Evolutionary conservation across 1,284 basidiomycete genomes (phyloP).

Genomic region (Ceratobasidium theobromae): DNA sequence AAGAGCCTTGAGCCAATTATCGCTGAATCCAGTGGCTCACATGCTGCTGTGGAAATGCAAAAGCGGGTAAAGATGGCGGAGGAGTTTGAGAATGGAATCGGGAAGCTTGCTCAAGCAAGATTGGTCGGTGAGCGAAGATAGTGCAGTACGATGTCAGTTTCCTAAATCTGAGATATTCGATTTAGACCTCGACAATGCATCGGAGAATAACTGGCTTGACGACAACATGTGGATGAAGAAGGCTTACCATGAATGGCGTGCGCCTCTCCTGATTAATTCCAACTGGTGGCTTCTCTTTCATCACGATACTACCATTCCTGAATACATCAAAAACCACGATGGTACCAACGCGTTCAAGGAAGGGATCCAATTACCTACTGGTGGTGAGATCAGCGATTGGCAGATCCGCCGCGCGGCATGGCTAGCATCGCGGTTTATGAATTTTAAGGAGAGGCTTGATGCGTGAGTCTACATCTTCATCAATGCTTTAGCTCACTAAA

Average conservation of each 20-base stretch:
- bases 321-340: slow-evolving; percentile 40
- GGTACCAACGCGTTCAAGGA: slow-evolving; percentile 43
- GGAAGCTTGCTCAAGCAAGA: slow-evolving; percentile 73
- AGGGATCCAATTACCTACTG: slow-evolving; percentile 7
- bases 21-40: slow-evolving; percentile 58
- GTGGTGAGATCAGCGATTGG: slow-evolving; percentile 70
- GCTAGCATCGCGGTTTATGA: slow-evolving; percentile 73
- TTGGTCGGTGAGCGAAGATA: slow-evolving; percentile 61
- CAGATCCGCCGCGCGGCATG: slow-evolving; percentile 86
- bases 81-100: slow-evolving; percentile 76
- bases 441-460: slow-evolving; percentile 74
- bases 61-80: slow-evolving; percentile 65
- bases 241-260: slow-evolving; percentile 88
- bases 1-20: slow-evolving; percentile 79
- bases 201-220: slow-evolving; percentile 92
- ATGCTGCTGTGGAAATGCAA: slow-evolving; percentile 59
- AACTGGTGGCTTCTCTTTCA: slow-evolving; percentile 97
- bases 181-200: slow-evolving; percentile 78
- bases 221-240: slow-evolving; percentile 93
- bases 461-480: slow-evolving; percentile 48
- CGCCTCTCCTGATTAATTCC: slow-evolving; percentile 86
- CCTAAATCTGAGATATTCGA: neutral
- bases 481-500: neutral
- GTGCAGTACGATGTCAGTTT: slow-evolving; percentile 13
- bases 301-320: slow-evolving; percentile 51